Base-by-base conservation (phyloP, 2,329 filamentous ascomycete species). In the Pseudocercospora crystallina region DNA sequence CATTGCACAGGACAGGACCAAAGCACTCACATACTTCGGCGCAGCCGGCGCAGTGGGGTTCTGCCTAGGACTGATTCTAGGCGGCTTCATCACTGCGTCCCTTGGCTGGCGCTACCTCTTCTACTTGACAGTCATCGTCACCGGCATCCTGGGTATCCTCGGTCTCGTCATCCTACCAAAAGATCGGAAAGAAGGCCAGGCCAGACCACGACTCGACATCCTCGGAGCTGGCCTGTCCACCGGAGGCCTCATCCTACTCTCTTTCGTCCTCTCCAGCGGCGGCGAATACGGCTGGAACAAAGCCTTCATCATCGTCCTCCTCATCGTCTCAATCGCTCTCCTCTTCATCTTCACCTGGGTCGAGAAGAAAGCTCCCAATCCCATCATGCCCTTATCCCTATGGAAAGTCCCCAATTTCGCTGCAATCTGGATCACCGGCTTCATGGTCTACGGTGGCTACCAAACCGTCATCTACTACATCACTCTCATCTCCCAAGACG, bases 81-180 rank as follows among this genome's bases (percentile, higher is more conserved):
- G 73, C 8, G 79, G 79, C 10, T 61, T 80, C 1, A 63, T 80
- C 10, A 66, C 75, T 5, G 73, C 78, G 37, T 71, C 68, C 0
- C 59, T 73, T 3, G 77, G 76, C 1, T 80, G 78, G 78, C 66
- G 77, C 3, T 66, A 69, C 1, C 74, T 71, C 3, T 80, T 74
- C 58, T 80, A 76, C 47, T 48, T 77, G 1, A 53, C 51, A 2
- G 51, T 57, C 14, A 43, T 41, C 5, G 32, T 53, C 5, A 53
- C 49, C 15, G 47, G 46, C 5, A 31, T 42, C 8, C 42, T 54
- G 2, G 51, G 38, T 11, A 40, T 44, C 8, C 31, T 50, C 8
- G 49, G 65, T 65, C n/a, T 70, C 70, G 59, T 73, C 30, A 54
- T 69, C 8, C 63, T 76, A 0, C 73, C 73, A 3, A 68, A 62